These are phyloP conservation scores for Entomortierella chlamydospora DNA, from an alignment of 192 early-diverging fungal species.

Conservation along the genomic window DNA sequence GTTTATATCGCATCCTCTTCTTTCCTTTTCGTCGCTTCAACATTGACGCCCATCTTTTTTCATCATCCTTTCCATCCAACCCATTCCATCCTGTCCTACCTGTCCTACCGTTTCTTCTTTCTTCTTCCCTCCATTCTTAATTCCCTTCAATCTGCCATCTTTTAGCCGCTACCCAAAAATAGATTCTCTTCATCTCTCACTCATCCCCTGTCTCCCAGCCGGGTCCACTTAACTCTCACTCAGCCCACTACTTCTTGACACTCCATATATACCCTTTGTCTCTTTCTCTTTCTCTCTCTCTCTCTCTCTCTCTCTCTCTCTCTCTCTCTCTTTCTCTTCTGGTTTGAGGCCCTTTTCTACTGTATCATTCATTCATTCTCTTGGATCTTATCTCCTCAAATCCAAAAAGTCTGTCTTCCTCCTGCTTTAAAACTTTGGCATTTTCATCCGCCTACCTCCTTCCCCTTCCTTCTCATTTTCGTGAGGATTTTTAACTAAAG, in stretches of 20 bases:
- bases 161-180: not conserved
- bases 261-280: too few species aligned
- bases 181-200: not conserved
- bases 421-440: not conserved
- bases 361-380: not conserved
- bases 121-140: not conserved
- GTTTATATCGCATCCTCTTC: too few species aligned
- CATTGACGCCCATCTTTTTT: too few species aligned
- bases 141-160: not conserved
- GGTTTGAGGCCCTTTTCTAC: not conserved
- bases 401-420: not conserved
- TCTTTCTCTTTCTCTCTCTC: too few species aligned
- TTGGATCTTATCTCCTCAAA: not conserved
- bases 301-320: not conserved
- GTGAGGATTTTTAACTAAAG: too few species aligned
- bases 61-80: not conserved
- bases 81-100: not conserved
- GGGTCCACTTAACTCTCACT: too few species aligned
- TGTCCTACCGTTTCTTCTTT: not conserved
- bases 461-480: not conserved
- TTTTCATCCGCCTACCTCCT: not conserved
- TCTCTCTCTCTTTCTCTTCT: conserved; percentile 1
- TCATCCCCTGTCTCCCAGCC: too few species aligned
- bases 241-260: too few species aligned
- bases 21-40: too few species aligned